phyloP scores from a whole-genome alignment of 2,329 filamentous ascomycete genomes.

The Colletotrichum theobromicola region DNA sequence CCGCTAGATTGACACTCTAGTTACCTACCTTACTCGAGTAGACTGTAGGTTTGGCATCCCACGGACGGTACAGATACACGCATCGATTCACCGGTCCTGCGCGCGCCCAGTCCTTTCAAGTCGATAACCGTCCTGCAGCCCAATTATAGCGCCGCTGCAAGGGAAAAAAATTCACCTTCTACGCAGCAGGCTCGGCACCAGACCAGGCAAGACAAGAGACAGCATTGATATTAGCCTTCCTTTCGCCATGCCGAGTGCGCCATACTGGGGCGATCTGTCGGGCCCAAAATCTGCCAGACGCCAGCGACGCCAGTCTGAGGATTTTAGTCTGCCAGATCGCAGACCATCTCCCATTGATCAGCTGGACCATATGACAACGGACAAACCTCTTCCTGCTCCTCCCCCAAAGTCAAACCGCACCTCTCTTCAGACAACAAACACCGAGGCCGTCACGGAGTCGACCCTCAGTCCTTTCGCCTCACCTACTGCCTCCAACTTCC shows the following conservation, averaged over 20 bases:
- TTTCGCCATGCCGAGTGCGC: constrained; percentile 29
- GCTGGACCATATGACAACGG: constrained; percentile 10
- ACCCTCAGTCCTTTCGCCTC: constrained; percentile 64
- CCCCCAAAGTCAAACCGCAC: constrained; percentile 45
- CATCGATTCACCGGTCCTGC: constrained; percentile 1
- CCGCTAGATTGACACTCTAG: constrained; percentile 10
- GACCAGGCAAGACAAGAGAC: constrained; percentile 27
- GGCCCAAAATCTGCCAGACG: constrained; percentile 25
- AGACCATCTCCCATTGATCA: constrained; percentile 25
- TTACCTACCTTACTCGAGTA: constrained; percentile 10
- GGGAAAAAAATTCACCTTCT: neutral
- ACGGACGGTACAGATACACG: constrained; percentile 5
- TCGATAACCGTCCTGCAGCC: constrained; percentile 10
- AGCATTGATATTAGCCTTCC: constrained; percentile 21
- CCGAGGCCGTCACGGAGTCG: constrained; percentile 61
- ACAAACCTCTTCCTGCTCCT: neutral
- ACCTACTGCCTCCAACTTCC: constrained; percentile 56
- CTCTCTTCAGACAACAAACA: constrained; percentile 61
- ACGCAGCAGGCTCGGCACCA: neutral
- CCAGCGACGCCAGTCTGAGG: constrained; percentile 23
- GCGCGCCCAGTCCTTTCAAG: neutral
- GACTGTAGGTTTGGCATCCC: neutral
- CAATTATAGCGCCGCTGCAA: constrained; percentile 11
- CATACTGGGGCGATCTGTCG: constrained; percentile 58
- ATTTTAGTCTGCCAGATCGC: constrained; percentile 16